Evolutionary conservation across 371 early-diverging fungal species (phyloP), one percentile per base, ranked within the genome.

Genomic region (Sanchytrium tribonematis): DNA sequence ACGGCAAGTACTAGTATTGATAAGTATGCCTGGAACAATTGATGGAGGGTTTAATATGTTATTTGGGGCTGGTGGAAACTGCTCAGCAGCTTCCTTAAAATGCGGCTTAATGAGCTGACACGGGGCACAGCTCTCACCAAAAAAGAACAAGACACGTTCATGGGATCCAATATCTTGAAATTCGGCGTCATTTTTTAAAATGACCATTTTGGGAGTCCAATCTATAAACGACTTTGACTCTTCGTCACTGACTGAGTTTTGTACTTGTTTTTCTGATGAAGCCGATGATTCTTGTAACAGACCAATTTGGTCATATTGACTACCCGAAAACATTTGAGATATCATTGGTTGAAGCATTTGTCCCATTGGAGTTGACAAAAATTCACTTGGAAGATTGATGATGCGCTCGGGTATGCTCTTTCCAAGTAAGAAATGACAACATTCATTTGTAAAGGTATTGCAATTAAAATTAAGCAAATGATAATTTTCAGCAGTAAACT

Each of bases 341-440:
- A 69, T 31, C 31, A 69, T 32, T 28, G 69, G 69, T 29, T 22
- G 2, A 1, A 69, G 1, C 29, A 29, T 12, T 29, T 30, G 5
- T n/a, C 69, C 69, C 2, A 69, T 17, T 1, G 69, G 69, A 82
- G 87, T 88, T 68, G 77, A 75, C 31, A 88, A 66, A 68, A 88
- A 83, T 31, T 86, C 84, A 0, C 71, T 68, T 0, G 90, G 90
- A 65, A 89, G 75, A 66, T 77, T 73, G 1, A 82, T 84, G 66
- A 91, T 91, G 68, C 85, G 81, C 1, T 69, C 67, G 1, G 93
- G 93, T 69, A 93, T 89, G 17, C 72, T 69, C 70, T 79, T 77
- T 1, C 89, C 90, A 0, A 85, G 85, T 31, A 93, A 79, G 72
- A 93, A 88, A 68, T 85, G 81, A 72, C 88, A 87, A 0, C 89